These are phyloP conservation scores for Eleusine indica DNA, from an alignment of 176 grass and related monocot genomes.

Conservation along the genomic window DNA sequence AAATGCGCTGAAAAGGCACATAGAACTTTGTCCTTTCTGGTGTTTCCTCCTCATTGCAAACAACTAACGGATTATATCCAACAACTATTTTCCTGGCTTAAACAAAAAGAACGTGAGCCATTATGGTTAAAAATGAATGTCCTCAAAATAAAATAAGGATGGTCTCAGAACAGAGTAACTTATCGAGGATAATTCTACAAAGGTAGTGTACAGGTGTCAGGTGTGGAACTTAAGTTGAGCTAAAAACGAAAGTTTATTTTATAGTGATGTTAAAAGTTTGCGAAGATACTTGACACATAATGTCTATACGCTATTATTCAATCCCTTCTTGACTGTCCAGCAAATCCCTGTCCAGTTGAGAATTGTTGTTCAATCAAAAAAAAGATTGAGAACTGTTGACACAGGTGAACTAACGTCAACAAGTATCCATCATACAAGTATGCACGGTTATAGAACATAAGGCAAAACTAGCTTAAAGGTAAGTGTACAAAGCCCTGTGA, in stretches of 20 bases:
- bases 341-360: neutral
- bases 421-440: neutral
- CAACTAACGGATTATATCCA: slow-evolving; percentile 45
- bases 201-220: neutral
- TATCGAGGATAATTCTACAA: neutral
- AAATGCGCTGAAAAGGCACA: slow-evolving; percentile 19
- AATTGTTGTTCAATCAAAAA: too few relatives aligned
- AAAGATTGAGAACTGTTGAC: too few relatives aligned
- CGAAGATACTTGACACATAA: neutral
- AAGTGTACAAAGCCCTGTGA: neutral
- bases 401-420: neutral
- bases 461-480: neutral
- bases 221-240: neutral
- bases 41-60: slow-evolving; percentile 13
- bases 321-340: neutral
- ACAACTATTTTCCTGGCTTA: slow-evolving; percentile 60
- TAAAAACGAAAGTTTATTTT: neutral
- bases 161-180: neutral
- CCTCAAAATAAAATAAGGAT: neutral
- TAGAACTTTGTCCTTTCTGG: neutral
- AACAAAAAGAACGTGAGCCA: slow-evolving; percentile 12
- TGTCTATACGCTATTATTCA: neutral
- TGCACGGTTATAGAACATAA: neutral
- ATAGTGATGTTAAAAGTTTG: neutral
- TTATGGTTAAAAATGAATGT: neutral